Percentiles rank a stretch among this genome's conserved stretches.
phyloP scores from a whole-genome alignment of 371 early-diverging fungal species.

The Mortierella sp. region DNA sequence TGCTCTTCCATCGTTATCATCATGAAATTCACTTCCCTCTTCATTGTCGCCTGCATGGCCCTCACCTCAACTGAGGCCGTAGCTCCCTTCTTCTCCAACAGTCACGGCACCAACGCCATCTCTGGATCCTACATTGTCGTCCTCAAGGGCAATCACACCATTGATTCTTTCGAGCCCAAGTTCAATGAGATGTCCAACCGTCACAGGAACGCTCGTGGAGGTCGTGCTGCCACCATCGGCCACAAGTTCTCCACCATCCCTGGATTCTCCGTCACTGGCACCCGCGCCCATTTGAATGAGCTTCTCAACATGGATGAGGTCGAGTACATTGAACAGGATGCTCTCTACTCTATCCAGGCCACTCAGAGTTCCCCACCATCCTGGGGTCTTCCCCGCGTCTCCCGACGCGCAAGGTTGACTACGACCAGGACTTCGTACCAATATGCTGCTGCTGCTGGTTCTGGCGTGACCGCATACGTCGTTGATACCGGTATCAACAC shows the following conservation, averaged over 20 bases:
- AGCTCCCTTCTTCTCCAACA: constrained; percentile 21
- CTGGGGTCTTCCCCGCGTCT: constrained; percentile 74
- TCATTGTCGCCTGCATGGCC: constrained; percentile 40
- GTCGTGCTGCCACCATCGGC: constrained; percentile 23
- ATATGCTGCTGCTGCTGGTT: constrained; percentile 67
- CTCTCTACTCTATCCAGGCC: constrained; percentile 49
- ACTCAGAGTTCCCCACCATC: constrained; percentile 59
- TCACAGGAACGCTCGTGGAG: constrained; percentile 23
- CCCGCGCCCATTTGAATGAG: constrained; percentile 12
- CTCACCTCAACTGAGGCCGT: constrained; percentile 20
- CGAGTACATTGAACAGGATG: constrained; percentile 67
- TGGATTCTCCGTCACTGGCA: constrained; percentile 14
- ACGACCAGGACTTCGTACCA: constrained; percentile 42
- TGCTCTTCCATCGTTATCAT: background rate
- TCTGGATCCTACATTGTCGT: constrained; percentile 50
- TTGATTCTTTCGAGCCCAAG: constrained; percentile 23
- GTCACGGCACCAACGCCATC: constrained; percentile 15
- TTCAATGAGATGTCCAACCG: constrained; percentile 31
- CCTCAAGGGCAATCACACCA: constrained; percentile 32
- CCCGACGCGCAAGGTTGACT: constrained; percentile 46
- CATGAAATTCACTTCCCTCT: constrained; percentile 43
- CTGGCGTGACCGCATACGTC: constrained; percentile 75
- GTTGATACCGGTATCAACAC: constrained; percentile 82
- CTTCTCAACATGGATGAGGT: constrained; percentile 44
- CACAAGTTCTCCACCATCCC: constrained; percentile 22